Evolutionary conservation across 768 basidiomycete genomes (phyloP), one percentile per base, ranked within the genome.

Genomic region (Suillus placidus): DNA sequence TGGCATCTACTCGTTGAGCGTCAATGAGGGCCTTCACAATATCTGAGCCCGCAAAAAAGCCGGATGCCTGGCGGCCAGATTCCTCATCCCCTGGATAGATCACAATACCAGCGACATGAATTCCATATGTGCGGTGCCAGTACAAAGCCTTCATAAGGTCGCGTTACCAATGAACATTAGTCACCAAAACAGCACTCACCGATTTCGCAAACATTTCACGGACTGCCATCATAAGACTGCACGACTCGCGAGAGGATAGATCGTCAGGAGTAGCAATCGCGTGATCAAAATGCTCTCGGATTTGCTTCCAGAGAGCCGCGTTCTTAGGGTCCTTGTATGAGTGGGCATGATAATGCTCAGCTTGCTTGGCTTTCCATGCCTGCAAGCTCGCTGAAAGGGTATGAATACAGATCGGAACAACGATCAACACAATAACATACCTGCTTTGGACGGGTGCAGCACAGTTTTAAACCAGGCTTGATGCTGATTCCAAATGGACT

Each of bases 1-100:
- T 47, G 45, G 45, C 45, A 47, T 47, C 10, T 0, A 47, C 45
- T 23, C 10, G 4, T 47, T 47, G 45, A 47, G 45, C 4, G 2
- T 47, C n/a, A 47, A 47, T 47, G 45, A 47, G 45, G 45, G 45
- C 45, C n/a, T 47, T 47, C 12, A 47, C 45, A 47, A 47, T 47
- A 47, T 47, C 10, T 47, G 45, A 47, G 10, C 45, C 45, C 1
- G n/a, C 45, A 47, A 47, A 47, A 47, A 47, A 47, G n/a, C 45
- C n/a, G 5, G 45, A 47, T 10, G 45, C 45, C 45, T 47, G 45
- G 45, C 12, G 3, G n/a, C 45, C n/a, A 47, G 45, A 47, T 10
- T 47, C 45, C 45, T 47, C 45, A 47, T 47, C 45, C 5, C 45
- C 45, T 47, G n/a, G 45, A 6, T 47, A 47, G 13, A 47, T 47